phyloP scores from a whole-genome alignment of 1,284 basidiomycete species.

The Limonomyces culmigenus region DNA sequence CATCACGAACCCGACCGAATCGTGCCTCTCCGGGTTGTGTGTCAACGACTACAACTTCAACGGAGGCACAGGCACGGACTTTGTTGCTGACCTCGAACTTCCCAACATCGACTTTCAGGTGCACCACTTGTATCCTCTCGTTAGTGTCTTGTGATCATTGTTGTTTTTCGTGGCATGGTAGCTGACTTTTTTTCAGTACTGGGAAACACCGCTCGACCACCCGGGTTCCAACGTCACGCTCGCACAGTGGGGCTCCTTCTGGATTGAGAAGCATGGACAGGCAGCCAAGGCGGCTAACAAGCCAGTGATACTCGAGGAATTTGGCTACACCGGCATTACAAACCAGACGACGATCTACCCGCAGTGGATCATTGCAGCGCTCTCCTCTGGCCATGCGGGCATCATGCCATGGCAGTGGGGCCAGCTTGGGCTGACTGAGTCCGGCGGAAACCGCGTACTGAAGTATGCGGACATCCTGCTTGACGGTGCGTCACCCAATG shows the following conservation, averaged over 20 bases:
- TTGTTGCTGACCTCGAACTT: constrained; percentile 27
- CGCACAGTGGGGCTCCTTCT: constrained; percentile 31
- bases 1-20: constrained; percentile 23
- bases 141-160: neutral
- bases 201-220: constrained; percentile 25
- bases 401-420: constrained; percentile 48
- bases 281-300: constrained; percentile 31
- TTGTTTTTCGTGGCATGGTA: constrained; percentile 9
- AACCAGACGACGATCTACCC: constrained; percentile 35
- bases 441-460: constrained; percentile 31
- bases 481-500: constrained; percentile 35
- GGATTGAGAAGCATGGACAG: constrained; percentile 30
- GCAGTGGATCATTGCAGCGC: constrained; percentile 28
- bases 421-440: constrained; percentile 27
- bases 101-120: constrained; percentile 39
- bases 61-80: constrained; percentile 41
- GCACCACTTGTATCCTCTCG: constrained; percentile 21
- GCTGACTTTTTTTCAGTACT: constrained; percentile 37
- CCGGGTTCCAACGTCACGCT: constrained; percentile 33
- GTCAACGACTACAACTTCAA: constrained; percentile 38
- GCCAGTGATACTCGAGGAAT: constrained; percentile 37
- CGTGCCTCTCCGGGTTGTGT: constrained; percentile 9
- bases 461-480: constrained; percentile 36
- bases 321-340: constrained; percentile 25
- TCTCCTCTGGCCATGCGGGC: constrained; percentile 33